Conservation (phyloP, 805 yeast genomes). For the Suhomyces vadensis region DNA sequence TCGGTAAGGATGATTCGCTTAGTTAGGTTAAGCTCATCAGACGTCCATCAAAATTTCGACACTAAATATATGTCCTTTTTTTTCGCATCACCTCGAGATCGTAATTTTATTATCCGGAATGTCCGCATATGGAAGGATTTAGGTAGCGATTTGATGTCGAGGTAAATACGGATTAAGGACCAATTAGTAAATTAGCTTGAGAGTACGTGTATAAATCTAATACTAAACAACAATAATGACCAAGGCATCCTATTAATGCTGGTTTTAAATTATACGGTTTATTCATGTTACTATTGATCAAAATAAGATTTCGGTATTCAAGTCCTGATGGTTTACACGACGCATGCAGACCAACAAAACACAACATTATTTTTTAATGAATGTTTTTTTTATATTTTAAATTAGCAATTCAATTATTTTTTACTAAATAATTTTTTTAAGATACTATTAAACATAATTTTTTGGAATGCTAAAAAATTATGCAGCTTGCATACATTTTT, state of each 20-base stretch:
- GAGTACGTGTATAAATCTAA: not conserved
- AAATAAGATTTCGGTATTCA: not conserved
- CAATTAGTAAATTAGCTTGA: not conserved
- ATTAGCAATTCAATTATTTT: not conserved
- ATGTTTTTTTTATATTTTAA: not conserved
- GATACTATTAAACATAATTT: not conserved
- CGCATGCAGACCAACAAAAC: not conserved
- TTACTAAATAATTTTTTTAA: not conserved
- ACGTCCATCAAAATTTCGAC: not conserved
- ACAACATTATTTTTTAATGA: not conserved
- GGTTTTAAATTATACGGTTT: slow-evolving; percentile 1
- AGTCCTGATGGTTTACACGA: not conserved
- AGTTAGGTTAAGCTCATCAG: not conserved
- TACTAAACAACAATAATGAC: not conserved
- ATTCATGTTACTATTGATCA: not conserved
- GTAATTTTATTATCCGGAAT: not conserved
- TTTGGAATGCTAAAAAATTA: not conserved
- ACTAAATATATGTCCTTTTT: not conserved
- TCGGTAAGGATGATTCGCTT: not conserved
- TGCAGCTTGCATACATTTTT: not conserved
- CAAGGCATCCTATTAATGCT: slow-evolving; percentile 1
- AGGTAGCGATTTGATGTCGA: not conserved
- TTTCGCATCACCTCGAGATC: slow-evolving; percentile 1
- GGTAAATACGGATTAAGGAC: not conserved
- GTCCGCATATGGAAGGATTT: slow-evolving; percentile 1